A percentile compares a stretch with the other conserved stretches of the same genome.
phyloP scores from a whole-genome alignment of 129 eudicot genomes.

The Flaveria brownii region DNA sequence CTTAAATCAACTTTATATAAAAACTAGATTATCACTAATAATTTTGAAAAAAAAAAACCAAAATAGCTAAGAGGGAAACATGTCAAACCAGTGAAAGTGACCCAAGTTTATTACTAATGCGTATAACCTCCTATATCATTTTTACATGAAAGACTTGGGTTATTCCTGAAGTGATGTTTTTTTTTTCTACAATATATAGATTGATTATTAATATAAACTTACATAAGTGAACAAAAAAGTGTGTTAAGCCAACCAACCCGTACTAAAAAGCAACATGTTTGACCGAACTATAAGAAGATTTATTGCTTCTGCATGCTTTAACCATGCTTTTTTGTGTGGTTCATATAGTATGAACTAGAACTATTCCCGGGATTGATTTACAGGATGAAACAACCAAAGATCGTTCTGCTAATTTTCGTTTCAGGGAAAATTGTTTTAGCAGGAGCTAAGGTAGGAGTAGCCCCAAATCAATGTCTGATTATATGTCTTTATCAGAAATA shows the following conservation, averaged over 20 bases:
- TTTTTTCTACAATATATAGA: background rate
- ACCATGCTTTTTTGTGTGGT: conserved; percentile 4
- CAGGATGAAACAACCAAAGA: conserved; percentile 87
- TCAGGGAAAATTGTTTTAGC: conserved; percentile 90
- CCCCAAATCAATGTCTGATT: background rate
- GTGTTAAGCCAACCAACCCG: background rate
- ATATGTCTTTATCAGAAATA: background rate
- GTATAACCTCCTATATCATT: background rate
- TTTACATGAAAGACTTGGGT: background rate
- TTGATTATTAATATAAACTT: background rate
- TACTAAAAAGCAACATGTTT: background rate
- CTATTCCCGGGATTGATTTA: conserved; percentile 86
- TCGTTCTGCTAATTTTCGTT: conserved; percentile 79
- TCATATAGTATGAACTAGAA: conserved; percentile 79
- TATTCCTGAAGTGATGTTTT: background rate
- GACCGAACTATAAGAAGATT: background rate
- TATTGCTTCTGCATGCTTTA: background rate
- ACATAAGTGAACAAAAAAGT: background rate
- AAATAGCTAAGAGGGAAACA: background rate
- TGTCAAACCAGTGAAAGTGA: background rate
- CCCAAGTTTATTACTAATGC: background rate
- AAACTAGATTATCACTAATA: background rate
- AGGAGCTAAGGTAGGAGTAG: conserved; percentile 69
- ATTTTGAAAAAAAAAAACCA: too few species aligned
- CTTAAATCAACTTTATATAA: background rate